Percentiles rank a stretch among this genome's conserved stretches.
phyloP scores from a whole-genome alignment of 163 green algal genomes.

The Chlorella variabilis region DNA sequence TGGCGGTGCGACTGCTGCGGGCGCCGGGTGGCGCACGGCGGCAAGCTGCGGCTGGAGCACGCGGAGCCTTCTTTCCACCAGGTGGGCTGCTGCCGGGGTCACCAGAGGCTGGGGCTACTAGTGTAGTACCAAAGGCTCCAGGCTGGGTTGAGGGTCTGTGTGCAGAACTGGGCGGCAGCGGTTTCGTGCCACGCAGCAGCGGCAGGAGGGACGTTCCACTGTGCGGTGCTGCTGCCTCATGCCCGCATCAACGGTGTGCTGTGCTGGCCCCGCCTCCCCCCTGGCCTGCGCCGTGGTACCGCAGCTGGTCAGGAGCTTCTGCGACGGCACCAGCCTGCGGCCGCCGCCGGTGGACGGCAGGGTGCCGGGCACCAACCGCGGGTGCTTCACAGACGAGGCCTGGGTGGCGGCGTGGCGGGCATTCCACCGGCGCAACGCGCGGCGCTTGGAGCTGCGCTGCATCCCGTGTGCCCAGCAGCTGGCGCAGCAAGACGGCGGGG shows the following conservation, averaged over 20 bases:
- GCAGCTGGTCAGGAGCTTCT: conserved; percentile 9
- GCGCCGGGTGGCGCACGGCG: not conserved
- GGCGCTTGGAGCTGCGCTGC: conserved; percentile 4
- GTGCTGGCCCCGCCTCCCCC: not conserved
- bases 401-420: conserved; percentile 14
- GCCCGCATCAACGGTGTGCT: no score
- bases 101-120: not conserved
- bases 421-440: conserved; percentile 17
- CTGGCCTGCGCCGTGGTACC: not conserved
- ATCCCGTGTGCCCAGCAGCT: not conserved
- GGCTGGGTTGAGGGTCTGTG: not conserved
- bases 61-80: not conserved
- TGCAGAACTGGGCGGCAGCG: not conserved
- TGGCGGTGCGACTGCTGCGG: not conserved
- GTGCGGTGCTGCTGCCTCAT: no score
- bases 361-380: conserved; percentile 5
- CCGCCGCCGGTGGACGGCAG: conserved; percentile 3
- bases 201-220: no score
- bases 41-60: not conserved
- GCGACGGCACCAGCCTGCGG: not conserved
- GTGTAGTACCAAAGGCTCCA: no score
- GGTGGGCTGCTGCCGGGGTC: not conserved
- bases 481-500: not conserved
- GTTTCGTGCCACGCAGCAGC: no score
- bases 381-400: conserved; percentile 4